These are phyloP conservation scores for Daucus carota DNA, from an alignment of 129 eudicot species.

Conservation along the genomic window DH1_v3.0 NC_030384.2:42174501-42175000, in stretches of 20 bases:
- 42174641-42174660: no score
- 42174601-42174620: no score
- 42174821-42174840: slow-evolving; percentile 26
- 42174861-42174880: background rate
- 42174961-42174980: background rate
- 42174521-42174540: no score
- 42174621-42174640: no score
- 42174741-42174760: background rate
- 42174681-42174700: no score
- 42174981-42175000: background rate
- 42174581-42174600: no score
- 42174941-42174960: background rate
- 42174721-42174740: background rate
- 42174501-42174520: no score
- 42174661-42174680: background rate
- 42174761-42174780: slow-evolving; percentile 8
- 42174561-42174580: no score
- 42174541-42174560: no score
- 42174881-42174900: background rate
- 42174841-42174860: background rate
- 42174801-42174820: slow-evolving; percentile 17
- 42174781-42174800: background rate
- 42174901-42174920: background rate
- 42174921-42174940: slow-evolving; percentile 1
- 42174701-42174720: no score